These are phyloP conservation scores for Eucalyptus cloeziana DNA, from an alignment of 345 rosid genomes.

Conservation along the genomic window DNA sequence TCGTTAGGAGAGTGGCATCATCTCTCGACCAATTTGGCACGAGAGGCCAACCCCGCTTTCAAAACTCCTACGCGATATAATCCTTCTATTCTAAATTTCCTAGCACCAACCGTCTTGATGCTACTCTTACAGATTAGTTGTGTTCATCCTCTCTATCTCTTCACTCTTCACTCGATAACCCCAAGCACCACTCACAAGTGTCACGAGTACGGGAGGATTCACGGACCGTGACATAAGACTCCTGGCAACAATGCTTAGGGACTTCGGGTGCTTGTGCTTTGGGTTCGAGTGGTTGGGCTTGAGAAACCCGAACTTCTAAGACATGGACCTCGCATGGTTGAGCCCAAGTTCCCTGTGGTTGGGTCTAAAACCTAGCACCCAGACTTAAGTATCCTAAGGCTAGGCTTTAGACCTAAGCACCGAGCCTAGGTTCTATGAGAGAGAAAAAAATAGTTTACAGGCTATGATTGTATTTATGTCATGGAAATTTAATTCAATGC, in stretches of 20 bases:
- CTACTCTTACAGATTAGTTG: too few species aligned
- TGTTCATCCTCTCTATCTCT: too few species aligned
- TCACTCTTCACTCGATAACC: too few species aligned
- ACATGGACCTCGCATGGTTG: rapidly evolving
- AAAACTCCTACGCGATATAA: too few species aligned
- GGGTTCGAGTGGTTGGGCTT: neutral
- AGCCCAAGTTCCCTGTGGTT: neutral
- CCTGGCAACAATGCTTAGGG: rapidly evolving
- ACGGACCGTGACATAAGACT: too few species aligned
- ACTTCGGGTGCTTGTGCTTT: neutral
- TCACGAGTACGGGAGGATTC: too few species aligned
- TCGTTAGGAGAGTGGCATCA: too few species aligned
- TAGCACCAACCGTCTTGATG: too few species aligned
- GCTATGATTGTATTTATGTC: neutral
- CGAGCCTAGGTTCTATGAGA: neutral
- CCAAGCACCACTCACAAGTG: too few species aligned
- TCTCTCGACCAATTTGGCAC: too few species aligned
- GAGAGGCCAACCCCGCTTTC: too few species aligned
- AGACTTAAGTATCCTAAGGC: rapidly evolving
- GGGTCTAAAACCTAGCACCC: rapidly evolving
- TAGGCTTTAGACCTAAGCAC: neutral
- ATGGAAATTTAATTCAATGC: neutral
- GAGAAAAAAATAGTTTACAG: neutral
- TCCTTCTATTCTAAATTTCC: too few species aligned
- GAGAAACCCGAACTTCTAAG: neutral